A percentile compares a stretch with the other conserved stretches of the same genome.
Evolutionary conservation across 352 stramenopile genomes (phyloP).

Genomic region (Peronospora tabacina): DNA sequence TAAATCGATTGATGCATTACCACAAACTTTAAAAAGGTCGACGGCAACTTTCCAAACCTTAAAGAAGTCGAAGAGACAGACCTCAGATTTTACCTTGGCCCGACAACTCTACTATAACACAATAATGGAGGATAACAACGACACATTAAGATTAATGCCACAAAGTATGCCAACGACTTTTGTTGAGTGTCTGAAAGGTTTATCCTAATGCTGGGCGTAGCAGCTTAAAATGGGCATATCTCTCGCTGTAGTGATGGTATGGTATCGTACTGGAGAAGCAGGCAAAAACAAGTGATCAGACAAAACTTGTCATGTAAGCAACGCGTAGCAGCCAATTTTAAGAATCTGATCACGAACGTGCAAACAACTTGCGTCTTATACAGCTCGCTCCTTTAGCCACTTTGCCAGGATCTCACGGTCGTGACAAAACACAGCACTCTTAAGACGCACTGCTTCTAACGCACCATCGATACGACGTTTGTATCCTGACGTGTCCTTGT

Average conservation of each 20-base stretch:
- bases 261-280: too few species aligned
- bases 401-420: conserved; percentile 46
- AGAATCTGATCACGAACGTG: not conserved
- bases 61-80: too few species aligned
- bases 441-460: conserved; percentile 53
- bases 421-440: conserved; percentile 39
- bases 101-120: too few species aligned
- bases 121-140: too few species aligned
- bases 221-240: not conserved
- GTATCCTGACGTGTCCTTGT: conserved; percentile 52
- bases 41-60: conserved; percentile 51
- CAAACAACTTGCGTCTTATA: conserved; percentile 11
- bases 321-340: not conserved
- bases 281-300: not conserved
- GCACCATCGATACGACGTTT: conserved; percentile 45
- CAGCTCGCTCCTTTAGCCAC: conserved; percentile 40
- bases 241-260: too few species aligned
- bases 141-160: too few species aligned
- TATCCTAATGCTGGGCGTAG: too few species aligned
- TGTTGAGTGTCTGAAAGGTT: too few species aligned
- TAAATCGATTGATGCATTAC: conserved; percentile 87
- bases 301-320: not conserved
- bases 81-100: too few species aligned
- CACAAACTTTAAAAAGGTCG: conserved; percentile 81
- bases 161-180: too few species aligned